Percentiles rank a stretch among this genome's conserved stretches.
Evolutionary conservation across 2,329 filamentous ascomycete genomes (phyloP).

Genomic region (Xylariaceae sp.): DNA sequence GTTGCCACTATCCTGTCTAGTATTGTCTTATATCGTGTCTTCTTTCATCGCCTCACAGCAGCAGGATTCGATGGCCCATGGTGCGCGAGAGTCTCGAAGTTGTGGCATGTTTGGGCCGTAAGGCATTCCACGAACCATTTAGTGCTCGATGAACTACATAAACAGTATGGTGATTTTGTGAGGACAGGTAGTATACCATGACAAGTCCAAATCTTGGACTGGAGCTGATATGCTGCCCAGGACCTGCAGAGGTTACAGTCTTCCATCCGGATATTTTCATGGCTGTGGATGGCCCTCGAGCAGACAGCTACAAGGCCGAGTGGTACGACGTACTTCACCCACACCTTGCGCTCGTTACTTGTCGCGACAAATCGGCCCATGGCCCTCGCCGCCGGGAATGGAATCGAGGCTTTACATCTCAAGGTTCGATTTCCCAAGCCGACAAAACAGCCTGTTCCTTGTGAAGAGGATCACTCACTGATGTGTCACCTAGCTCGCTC

Average conservation of each 20-base stretch:
- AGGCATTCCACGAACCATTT: conserved; percentile 13
- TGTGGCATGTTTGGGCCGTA: conserved; percentile 12
- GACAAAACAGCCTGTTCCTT: too few relatives aligned
- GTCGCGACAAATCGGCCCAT: conserved; percentile 11
- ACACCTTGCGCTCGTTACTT: neutral
- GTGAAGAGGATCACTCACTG: too few relatives aligned
- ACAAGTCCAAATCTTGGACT: too few relatives aligned
- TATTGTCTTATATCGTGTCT: conserved; percentile 11
- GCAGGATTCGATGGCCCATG: conserved; percentile 10
- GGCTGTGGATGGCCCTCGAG: neutral
- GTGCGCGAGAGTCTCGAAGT: conserved; percentile 9
- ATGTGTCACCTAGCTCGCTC: conserved; percentile 13
- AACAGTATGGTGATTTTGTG: conserved; percentile 13
- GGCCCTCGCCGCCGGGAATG: conserved; percentile 8
- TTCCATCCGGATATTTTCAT: conserved; percentile 12
- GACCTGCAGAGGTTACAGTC: conserved; percentile 13
- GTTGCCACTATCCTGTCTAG: conserved; percentile 11
- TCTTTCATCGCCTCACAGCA: conserved; percentile 11
- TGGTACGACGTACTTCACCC: neutral
- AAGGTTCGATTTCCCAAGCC: too few relatives aligned
- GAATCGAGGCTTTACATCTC: conserved; percentile 12
- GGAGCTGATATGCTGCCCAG: too few relatives aligned
- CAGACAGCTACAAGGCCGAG: too few relatives aligned
- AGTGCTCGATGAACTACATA: conserved; percentile 11
- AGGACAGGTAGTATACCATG: too few relatives aligned